Percentiles rank a stretch among this genome's conserved stretches.
Evolutionary conservation across 1,284 basidiomycete genomes (phyloP).

Genomic region (Pholiota adiposa): DNA sequence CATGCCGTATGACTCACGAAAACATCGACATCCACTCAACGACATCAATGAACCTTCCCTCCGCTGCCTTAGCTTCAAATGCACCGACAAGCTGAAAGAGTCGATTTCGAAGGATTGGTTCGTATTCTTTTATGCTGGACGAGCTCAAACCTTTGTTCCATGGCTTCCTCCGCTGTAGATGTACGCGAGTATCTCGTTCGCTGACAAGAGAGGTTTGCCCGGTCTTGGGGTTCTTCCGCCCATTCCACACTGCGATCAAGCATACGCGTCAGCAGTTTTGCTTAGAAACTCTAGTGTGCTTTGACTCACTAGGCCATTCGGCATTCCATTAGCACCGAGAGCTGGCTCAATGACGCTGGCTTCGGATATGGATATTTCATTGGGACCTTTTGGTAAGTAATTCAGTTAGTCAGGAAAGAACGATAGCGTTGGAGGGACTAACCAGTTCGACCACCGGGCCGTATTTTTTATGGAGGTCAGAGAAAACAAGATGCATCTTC

Average conservation of each 20-base stretch:
- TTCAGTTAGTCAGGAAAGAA: too few species aligned
- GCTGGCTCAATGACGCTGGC: conserved; percentile 31
- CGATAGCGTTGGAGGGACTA: conserved; percentile 3
- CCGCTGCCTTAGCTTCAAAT: not conserved
- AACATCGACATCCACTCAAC: conserved; percentile 8
- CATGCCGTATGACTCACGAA: conserved; percentile 2
- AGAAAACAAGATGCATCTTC: conserved; percentile 32
- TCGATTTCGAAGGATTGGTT: conserved; percentile 2
- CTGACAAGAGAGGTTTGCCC: not conserved
- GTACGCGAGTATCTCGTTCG: conserved; percentile 1
- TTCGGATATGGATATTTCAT: conserved; percentile 41
- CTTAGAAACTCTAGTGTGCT: too few species aligned
- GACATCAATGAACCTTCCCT: not conserved
- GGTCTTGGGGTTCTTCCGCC: not conserved
- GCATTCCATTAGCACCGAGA: conserved; percentile 38
- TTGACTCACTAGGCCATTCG: conserved; percentile 42
- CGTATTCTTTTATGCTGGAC: conserved; percentile 6
- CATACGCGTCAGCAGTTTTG: not conserved
- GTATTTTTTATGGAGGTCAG: conserved; percentile 40
- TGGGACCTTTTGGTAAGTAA: conserved; percentile 38
- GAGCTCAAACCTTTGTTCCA: conserved; percentile 7
- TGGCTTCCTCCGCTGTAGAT: conserved; percentile 6
- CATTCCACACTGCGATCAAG: conserved; percentile 9
- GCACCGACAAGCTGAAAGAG: not conserved
- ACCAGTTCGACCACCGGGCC: conserved; percentile 44